Percentiles rank a stretch among this genome's conserved stretches.
phyloP scores from a whole-genome alignment of 2,329 filamentous ascomycete genomes.

The Fusarium ambrosium region DNA sequence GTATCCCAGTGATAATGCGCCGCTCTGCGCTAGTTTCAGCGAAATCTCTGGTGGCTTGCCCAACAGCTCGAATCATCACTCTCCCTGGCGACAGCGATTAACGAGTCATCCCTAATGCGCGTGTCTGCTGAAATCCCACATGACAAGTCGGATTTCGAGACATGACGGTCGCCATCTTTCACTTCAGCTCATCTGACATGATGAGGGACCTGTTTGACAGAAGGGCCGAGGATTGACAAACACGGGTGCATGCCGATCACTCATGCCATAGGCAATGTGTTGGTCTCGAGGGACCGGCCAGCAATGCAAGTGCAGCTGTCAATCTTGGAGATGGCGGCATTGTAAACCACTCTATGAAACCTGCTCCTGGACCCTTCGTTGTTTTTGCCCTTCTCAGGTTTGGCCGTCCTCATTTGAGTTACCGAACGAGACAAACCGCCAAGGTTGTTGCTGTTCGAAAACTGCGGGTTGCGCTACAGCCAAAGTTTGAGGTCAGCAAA shows the following conservation, averaged over 20 bases:
- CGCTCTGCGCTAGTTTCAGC: slow-evolving; percentile 14
- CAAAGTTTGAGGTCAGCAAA: neutral
- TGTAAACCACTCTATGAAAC: neutral
- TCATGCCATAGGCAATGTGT: neutral
- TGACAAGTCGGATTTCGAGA: slow-evolving; percentile 9
- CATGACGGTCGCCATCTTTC: neutral
- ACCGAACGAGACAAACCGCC: neutral
- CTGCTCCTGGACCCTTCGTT: neutral
- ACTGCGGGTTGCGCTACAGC: neutral
- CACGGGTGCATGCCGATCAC: neutral
- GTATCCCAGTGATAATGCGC: slow-evolving; percentile 5
- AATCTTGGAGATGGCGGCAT: neutral
- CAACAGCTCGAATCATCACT: neutral
- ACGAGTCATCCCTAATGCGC: neutral
- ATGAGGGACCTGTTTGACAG: neutral
- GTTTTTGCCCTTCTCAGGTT: neutral
- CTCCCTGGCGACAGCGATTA: neutral
- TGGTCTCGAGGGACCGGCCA: neutral
- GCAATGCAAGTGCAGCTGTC: neutral
- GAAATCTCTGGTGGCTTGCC: slow-evolving; percentile 13
- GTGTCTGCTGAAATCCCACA: neutral
- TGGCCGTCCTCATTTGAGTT: neutral
- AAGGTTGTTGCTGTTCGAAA: neutral
- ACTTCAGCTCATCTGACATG: neutral
- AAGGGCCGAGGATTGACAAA: neutral